A percentile compares a stretch with the other conserved stretches of the same genome.
These are phyloP conservation scores for Eremothecium coryli DNA, from an alignment of 1,139 yeast species.

Conservation along the genomic window DNA sequence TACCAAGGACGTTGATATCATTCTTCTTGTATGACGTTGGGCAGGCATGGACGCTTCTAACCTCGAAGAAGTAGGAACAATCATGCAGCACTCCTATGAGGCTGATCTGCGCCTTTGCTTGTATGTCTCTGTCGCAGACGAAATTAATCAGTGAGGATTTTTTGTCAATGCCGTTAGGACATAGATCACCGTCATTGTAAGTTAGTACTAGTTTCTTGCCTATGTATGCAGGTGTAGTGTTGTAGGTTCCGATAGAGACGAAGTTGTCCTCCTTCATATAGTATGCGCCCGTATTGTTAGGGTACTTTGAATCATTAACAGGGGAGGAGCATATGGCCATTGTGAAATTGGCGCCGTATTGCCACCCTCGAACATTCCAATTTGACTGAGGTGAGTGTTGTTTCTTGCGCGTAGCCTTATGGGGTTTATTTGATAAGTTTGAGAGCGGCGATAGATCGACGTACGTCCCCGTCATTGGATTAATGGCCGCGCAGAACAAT, in stretches of 20 bases:
- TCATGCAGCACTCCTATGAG: slow-evolving; percentile 66
- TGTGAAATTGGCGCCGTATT: slow-evolving; percentile 65
- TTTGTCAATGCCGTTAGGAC: slow-evolving; percentile 43
- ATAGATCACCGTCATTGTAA: slow-evolving; percentile 64
- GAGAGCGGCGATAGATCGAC: slow-evolving; percentile 28
- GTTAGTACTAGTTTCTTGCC: slow-evolving; percentile 66
- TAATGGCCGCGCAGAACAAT: slow-evolving; percentile 28
- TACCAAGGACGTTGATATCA: slow-evolving; percentile 29
- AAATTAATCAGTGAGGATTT: slow-evolving; percentile 65
- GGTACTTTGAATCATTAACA: slow-evolving; percentile 20
- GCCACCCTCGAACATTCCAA: slow-evolving; percentile 67
- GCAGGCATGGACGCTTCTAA: slow-evolving; percentile 79
- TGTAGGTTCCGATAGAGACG: slow-evolving; percentile 59
- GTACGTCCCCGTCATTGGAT: slow-evolving; percentile 27
- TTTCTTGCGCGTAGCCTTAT: slow-evolving; percentile 5
- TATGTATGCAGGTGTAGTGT: slow-evolving; percentile 52
- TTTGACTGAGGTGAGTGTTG: slow-evolving; percentile 10
- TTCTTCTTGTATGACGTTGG: slow-evolving; percentile 54
- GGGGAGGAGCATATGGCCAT: slow-evolving; percentile 64
- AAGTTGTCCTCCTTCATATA: slow-evolving; percentile 45
- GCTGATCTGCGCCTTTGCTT: slow-evolving; percentile 55
- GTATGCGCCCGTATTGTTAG: slow-evolving; percentile 55
- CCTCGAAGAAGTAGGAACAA: slow-evolving; percentile 79
- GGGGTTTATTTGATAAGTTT: slow-evolving; percentile 20
- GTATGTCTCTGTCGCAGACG: slow-evolving; percentile 70